Evolutionary conservation across 2,329 filamentous ascomycete species (phyloP).

Genomic region (Ceratocystis ficicola): DNA sequence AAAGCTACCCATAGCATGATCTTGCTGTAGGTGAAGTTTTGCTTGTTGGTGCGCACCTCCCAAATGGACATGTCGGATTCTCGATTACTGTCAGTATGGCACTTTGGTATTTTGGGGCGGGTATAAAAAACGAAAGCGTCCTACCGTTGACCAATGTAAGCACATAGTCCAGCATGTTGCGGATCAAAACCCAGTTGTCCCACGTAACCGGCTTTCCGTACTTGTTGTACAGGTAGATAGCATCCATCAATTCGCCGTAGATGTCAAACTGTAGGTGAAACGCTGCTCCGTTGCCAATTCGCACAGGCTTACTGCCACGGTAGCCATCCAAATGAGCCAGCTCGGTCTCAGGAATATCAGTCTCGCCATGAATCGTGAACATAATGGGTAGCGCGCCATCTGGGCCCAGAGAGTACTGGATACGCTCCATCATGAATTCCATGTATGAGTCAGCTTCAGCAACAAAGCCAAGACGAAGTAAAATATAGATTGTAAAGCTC

Average conservation of each 20-base stretch:
- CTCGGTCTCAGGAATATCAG: slow-evolving; percentile 59
- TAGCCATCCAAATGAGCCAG: slow-evolving; percentile 62
- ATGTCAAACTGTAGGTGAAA: slow-evolving; percentile 69
- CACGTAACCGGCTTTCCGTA: slow-evolving; percentile 65
- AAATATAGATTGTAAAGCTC: slow-evolving; percentile 66
- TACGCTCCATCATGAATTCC: slow-evolving; percentile 61
- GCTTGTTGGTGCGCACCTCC: slow-evolving; percentile 64
- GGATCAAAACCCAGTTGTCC: slow-evolving; percentile 61
- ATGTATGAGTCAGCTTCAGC: slow-evolving; percentile 69
- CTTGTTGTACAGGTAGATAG: slow-evolving; percentile 67
- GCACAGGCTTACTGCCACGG: slow-evolving; percentile 55
- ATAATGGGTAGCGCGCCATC: slow-evolving; percentile 62
- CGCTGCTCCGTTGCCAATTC: slow-evolving; percentile 65
- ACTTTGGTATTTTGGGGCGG: neutral
- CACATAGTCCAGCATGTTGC: slow-evolving; percentile 60
- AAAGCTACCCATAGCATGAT: slow-evolving; percentile 75
- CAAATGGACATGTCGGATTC: slow-evolving; percentile 72
- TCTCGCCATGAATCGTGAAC: slow-evolving; percentile 66
- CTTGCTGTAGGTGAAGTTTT: slow-evolving; percentile 71
- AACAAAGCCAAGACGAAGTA: slow-evolving; percentile 62
- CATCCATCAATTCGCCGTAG: slow-evolving; percentile 67
- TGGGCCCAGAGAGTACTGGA: slow-evolving; percentile 47
- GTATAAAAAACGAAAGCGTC: slow-evolving; percentile 4
- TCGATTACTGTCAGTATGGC: slow-evolving; percentile 25
- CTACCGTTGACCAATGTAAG: slow-evolving; percentile 51